These are phyloP conservation scores for Starmera stellimalicola DNA, from an alignment of 1,139 yeast genomes.

Conservation along the genomic window DNA sequence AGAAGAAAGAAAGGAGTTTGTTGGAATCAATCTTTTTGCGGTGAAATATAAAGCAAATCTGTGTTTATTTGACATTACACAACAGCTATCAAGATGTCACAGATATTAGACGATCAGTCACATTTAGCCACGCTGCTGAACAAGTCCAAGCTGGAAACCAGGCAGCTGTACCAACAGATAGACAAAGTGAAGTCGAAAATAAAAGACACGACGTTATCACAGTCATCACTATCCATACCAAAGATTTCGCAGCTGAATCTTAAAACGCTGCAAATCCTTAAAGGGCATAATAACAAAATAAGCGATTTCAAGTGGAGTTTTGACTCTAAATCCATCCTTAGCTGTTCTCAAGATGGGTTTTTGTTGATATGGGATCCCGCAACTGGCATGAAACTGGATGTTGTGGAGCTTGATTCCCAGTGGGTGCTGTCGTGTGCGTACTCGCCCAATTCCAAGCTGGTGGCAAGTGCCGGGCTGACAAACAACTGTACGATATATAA, in stretches of 20 bases:
- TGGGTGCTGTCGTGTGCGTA: constrained; percentile 76
- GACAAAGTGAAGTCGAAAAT: constrained; percentile 32
- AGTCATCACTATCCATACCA: constrained; percentile 27
- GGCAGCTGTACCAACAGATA: constrained; percentile 38
- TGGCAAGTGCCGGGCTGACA: constrained; percentile 80
- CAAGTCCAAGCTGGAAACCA: constrained; percentile 37
- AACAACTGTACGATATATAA: constrained; percentile 68
- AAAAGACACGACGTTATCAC: constrained; percentile 37
- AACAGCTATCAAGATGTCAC: background rate
- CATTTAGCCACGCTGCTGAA: constrained; percentile 6
- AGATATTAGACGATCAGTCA: background rate
- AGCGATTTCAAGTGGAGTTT: constrained; percentile 60
- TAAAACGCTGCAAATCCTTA: constrained; percentile 32
- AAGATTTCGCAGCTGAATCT: constrained; percentile 22
- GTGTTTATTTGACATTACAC: background rate
- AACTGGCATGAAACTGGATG: constrained; percentile 63
- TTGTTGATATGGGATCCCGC: constrained; percentile 77
- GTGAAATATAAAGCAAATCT: background rate
- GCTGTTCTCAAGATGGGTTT: constrained; percentile 84
- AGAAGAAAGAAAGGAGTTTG: too few species aligned
- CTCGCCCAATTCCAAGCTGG: constrained; percentile 54
- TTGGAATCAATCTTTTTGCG: too few species aligned
- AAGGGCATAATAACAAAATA: constrained; percentile 73
- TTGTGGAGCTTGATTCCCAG: constrained; percentile 59
- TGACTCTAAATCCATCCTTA: constrained; percentile 49